Evolutionary conservation across 108 stramenopile genomes (phyloP).

Genomic region (Heterococcus sp.): DNA sequence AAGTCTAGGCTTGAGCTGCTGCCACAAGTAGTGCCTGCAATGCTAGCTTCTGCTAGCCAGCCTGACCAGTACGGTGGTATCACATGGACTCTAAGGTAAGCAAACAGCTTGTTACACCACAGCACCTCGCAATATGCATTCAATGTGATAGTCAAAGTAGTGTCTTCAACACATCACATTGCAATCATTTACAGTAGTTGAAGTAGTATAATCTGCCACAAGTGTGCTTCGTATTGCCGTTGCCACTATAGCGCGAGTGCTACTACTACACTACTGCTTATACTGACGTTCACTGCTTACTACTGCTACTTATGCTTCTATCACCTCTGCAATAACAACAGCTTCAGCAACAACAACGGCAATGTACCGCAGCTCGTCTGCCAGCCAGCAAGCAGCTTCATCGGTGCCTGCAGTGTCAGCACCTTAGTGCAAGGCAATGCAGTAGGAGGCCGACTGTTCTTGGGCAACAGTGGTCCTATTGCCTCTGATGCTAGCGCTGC

Average conservation of each 20-base stretch:
- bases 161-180: too few species aligned
- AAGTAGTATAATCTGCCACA: too few species aligned
- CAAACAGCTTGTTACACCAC: too few species aligned
- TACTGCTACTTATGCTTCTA: too few species aligned
- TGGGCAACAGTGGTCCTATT: conserved; percentile 61
- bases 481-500: conserved; percentile 32
- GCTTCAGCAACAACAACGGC: conserved; percentile 40
- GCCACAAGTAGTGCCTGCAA: background rate
- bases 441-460: conserved; percentile 65
- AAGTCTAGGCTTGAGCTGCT: conserved; percentile 2
- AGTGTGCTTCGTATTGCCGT: too few species aligned
- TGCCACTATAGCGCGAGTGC: too few species aligned
- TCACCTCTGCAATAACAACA: too few species aligned
- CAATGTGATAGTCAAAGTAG: too few species aligned
- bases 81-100: conserved; percentile 39
- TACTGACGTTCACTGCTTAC: too few species aligned
- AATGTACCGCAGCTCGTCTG: conserved; percentile 42
- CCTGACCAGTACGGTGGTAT: conserved; percentile 35
- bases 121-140: too few species aligned
- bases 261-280: too few species aligned
- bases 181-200: too few species aligned
- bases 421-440: conserved; percentile 75
- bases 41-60: conserved; percentile 18
- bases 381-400: conserved; percentile 7
- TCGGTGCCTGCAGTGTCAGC: conserved; percentile 51